Conservation (phyloP, 2,329 filamentous ascomycete genomes). For the Huntiella bhutanensis region DNA sequence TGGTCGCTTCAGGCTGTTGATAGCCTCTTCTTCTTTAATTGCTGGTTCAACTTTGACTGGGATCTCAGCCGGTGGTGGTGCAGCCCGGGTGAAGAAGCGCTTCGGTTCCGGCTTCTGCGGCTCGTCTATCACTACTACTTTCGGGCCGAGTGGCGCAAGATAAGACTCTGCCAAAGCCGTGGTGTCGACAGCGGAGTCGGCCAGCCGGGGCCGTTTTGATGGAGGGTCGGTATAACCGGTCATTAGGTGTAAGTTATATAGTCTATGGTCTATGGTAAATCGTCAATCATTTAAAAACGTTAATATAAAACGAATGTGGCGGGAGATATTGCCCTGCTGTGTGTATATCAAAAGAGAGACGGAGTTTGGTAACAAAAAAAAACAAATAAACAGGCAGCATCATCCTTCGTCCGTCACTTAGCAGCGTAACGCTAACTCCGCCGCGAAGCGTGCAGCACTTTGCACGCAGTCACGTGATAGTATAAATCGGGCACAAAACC, state of each 20-base stretch:
- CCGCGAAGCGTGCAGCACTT: conserved; percentile 6
- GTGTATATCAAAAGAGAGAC: no score
- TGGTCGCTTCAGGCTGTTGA: not conserved
- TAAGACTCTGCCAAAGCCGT: conserved; percentile 7
- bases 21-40: not conserved
- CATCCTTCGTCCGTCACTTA: no score
- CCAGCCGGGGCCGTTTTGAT: conserved; percentile 4
- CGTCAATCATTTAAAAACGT: no score
- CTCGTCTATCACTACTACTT: not conserved
- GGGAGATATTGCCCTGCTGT: no score
- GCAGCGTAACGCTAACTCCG: no score
- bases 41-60: not conserved
- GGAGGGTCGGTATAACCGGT: conserved; percentile 4
- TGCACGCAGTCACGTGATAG: conserved; percentile 7
- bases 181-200: not conserved
- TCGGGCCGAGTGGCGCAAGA: conserved; percentile 3
- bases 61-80: not conserved
- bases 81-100: conserved; percentile 2
- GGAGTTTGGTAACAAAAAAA: no score
- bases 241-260: not conserved
- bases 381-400: no score
- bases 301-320: no score
- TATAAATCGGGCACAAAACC: not conserved
- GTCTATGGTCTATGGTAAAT: no score
- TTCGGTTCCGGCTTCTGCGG: not conserved